These are phyloP conservation scores for Neocatenulostroma microsporum DNA, from an alignment of 2,329 filamentous ascomycete species.

Conservation along the genomic window DNA sequence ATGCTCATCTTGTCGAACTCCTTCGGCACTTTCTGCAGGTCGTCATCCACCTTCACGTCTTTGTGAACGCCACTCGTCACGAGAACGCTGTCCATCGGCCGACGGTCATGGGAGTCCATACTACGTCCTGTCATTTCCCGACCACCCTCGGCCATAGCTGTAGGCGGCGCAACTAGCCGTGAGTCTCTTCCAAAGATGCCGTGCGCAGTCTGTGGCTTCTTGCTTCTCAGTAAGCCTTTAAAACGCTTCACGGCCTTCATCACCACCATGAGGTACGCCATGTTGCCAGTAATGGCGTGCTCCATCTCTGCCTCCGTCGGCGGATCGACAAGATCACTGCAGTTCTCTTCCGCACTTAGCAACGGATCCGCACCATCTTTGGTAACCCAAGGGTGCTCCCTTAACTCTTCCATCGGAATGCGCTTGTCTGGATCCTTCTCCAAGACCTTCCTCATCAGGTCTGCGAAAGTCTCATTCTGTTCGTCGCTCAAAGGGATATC, in stretches of 20 bases:
- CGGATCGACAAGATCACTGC: conserved; percentile 65
- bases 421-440: conserved; percentile 79
- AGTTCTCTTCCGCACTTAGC: conserved; percentile 78
- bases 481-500: conserved; percentile 54
- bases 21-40: conserved; percentile 21
- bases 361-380: conserved; percentile 68
- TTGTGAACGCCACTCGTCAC: conserved; percentile 49
- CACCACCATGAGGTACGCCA: conserved; percentile 77
- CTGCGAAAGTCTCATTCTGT: conserved; percentile 59
- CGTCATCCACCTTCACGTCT: conserved; percentile 31
- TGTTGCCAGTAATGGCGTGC: conserved; percentile 81
- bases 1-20: conserved; percentile 12
- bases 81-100: conserved; percentile 42
- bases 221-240: conserved; percentile 61
- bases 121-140: no score
- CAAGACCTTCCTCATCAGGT: conserved; percentile 65
- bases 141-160: conserved; percentile 38
- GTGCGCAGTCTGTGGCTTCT: conserved; percentile 48
- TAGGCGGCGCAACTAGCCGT: conserved; percentile 51
- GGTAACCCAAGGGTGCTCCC: conserved; percentile 90
- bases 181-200: conserved; percentile 53
- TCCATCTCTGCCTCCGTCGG: conserved; percentile 88
- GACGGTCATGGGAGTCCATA: conserved; percentile 45
- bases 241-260: conserved; percentile 90
- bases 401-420: conserved; percentile 72